These are phyloP conservation scores for Aspergillus sp. DNA, from an alignment of 2,329 filamentous ascomycete genomes.

Conservation along the genomic window DNA sequence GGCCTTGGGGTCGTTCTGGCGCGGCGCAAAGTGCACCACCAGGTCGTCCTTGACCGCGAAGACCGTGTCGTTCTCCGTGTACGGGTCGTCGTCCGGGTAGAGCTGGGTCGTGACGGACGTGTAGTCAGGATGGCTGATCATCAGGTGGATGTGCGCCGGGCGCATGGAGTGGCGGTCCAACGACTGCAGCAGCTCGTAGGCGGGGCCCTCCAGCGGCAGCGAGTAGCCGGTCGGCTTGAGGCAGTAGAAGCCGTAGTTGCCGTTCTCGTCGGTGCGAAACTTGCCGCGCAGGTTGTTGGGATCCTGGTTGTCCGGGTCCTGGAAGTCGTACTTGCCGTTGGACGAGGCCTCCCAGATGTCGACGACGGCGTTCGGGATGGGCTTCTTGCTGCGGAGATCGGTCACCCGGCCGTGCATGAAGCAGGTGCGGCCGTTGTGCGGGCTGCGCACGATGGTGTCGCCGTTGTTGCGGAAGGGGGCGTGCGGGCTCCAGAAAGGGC, in stretches of 20 bases:
- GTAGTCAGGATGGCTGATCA: background rate
- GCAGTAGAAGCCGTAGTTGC: background rate
- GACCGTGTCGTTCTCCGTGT: slow-evolving; percentile 51
- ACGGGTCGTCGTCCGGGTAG: slow-evolving; percentile 41
- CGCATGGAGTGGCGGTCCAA: background rate
- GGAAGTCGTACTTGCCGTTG: slow-evolving; percentile 69
- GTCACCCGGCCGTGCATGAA: slow-evolving; percentile 39
- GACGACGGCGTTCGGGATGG: slow-evolving; percentile 58
- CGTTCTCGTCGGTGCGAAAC: background rate
- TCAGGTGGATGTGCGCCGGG: background rate
- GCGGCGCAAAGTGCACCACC: slow-evolving; percentile 48
- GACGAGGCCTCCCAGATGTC: slow-evolving; percentile 71
- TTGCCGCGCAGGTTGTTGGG: background rate
- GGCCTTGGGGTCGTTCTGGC: slow-evolving; percentile 43
- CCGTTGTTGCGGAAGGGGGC: slow-evolving; percentile 63
- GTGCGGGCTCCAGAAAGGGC: slow-evolving; percentile 38
- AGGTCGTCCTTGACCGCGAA: slow-evolving; percentile 53
- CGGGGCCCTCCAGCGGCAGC: background rate
- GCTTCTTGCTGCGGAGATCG: slow-evolving; percentile 28
- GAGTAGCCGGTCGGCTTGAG: background rate
- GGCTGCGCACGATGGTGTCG: slow-evolving; percentile 9
- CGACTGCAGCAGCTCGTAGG: slow-evolving; percentile 41
- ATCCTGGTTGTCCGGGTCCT: slow-evolving; percentile 64
- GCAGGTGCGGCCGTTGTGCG: slow-evolving; percentile 19
- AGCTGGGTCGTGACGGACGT: background rate